phyloP scores from a whole-genome alignment of 371 early-diverging fungal genomes.

The Blastocladiella emersonii region DNA sequence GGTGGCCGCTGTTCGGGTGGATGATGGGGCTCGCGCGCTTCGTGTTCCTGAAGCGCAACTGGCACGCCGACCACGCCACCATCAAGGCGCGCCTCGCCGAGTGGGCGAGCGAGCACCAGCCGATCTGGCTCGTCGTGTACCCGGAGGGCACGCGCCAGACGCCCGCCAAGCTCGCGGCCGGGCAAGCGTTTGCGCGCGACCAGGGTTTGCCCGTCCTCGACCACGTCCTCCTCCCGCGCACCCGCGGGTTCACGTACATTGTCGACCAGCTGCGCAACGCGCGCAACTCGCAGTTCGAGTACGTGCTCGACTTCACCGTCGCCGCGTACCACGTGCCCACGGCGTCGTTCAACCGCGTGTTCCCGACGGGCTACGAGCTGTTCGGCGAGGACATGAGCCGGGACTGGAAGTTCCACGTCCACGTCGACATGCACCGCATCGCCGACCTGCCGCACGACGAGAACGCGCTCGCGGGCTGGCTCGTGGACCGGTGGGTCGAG shows the following conservation, averaged over 20 bases:
- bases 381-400: not conserved
- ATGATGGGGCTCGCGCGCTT: slow-evolving; percentile 45
- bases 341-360: slow-evolving; percentile 24
- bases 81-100: slow-evolving; percentile 38
- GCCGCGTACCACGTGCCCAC: slow-evolving; percentile 35
- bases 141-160: slow-evolving; percentile 55
- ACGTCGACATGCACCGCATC: slow-evolving; percentile 37
- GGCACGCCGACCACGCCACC: slow-evolving; percentile 42
- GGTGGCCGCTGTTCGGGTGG: slow-evolving; percentile 18
- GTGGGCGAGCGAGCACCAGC: slow-evolving; percentile 38
- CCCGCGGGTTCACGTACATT: slow-evolving; percentile 59
- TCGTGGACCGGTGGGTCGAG: slow-evolving; percentile 41
- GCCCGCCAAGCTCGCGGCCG: slow-evolving; percentile 26
- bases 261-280: slow-evolving; percentile 37
- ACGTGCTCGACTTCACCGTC: slow-evolving; percentile 51
- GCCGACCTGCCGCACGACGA: slow-evolving; percentile 44
- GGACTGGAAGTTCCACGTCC: slow-evolving; percentile 40
- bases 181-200: slow-evolving; percentile 45
- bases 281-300: slow-evolving; percentile 14
- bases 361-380: slow-evolving; percentile 42
- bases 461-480: slow-evolving; percentile 39
- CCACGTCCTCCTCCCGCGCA: slow-evolving; percentile 60
- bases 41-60: slow-evolving; percentile 48
- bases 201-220: slow-evolving; percentile 32
- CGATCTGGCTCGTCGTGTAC: slow-evolving; percentile 57